Percentiles rank a stretch among this genome's conserved stretches.
Conservation (phyloP, 2,329 filamentous ascomycete genomes). For the Phoma sp. region DNA sequence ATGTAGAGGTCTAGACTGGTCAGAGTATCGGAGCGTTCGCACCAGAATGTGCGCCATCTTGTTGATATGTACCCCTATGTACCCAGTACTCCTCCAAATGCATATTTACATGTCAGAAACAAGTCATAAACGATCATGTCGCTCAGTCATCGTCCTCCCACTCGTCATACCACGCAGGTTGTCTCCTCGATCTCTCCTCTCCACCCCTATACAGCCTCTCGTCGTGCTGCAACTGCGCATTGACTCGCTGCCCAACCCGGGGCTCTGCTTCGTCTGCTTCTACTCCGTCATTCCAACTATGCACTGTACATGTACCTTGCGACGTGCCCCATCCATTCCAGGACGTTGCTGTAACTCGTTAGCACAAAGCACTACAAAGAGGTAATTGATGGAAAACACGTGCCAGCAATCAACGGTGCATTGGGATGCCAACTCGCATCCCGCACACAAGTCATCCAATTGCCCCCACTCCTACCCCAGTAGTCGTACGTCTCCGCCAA, state of each 20-base stretch:
- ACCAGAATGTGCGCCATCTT: background rate
- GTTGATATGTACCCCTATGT: background rate
- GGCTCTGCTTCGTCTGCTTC: constrained; percentile 66
- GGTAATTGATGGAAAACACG: constrained; percentile 30
- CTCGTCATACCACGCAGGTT: constrained; percentile 38
- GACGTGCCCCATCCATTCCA: constrained; percentile 81
- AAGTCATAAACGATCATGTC: background rate
- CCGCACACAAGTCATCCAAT: constrained; percentile 80
- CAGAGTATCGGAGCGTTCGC: too few relatives aligned
- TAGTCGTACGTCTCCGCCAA: constrained; percentile 65
- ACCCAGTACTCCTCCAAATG: background rate
- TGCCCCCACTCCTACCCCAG: constrained; percentile 61
- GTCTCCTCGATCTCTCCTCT: constrained; percentile 29
- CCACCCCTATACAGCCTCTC: constrained; percentile 42
- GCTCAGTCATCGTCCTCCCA: constrained; percentile 39
- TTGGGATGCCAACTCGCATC: constrained; percentile 92
- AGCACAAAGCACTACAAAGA: constrained; percentile 10
- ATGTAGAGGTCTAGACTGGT: too few relatives aligned
- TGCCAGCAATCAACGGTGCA: constrained; percentile 77
- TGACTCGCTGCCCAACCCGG: constrained; percentile 44
- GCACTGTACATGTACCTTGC: constrained; percentile 77
- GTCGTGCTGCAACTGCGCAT: constrained; percentile 47
- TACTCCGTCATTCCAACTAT: constrained; percentile 75
- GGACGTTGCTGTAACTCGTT: constrained; percentile 68
- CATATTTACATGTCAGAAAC: background rate